phyloP scores from a whole-genome alignment of 768 basidiomycete species.

The Cyathus striatus region DNA sequence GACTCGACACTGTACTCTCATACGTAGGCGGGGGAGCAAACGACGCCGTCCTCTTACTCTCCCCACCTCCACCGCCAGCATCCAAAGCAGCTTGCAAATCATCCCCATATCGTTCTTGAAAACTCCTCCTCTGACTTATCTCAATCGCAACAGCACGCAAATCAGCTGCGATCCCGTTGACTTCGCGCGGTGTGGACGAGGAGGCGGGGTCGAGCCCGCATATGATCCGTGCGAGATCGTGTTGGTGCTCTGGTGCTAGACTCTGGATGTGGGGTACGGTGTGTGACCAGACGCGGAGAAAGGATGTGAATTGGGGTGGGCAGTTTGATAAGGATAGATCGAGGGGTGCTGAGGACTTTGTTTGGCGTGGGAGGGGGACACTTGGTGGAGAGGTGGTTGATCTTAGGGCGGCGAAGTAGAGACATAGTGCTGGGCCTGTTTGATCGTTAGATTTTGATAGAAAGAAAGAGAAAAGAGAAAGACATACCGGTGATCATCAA shows the following conservation, averaged over 20 bases:
- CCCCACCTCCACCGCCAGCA: slow-evolving; percentile 34
- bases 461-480: background rate
- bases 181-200: slow-evolving; percentile 29
- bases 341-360: slow-evolving; percentile 41
- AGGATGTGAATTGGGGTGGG: slow-evolving; percentile 60
- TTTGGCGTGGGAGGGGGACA: slow-evolving; percentile 65
- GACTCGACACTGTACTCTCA: slow-evolving; percentile 25
- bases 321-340: slow-evolving; percentile 67
- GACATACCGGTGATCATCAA: slow-evolving; percentile 75
- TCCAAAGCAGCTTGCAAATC: slow-evolving; percentile 82
- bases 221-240: slow-evolving; percentile 79
- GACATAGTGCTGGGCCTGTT: slow-evolving; percentile 71
- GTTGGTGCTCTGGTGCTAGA: slow-evolving; percentile 60
- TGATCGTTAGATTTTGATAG: background rate
- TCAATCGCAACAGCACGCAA: slow-evolving; percentile 84
- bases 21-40: slow-evolving; percentile 74
- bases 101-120: slow-evolving; percentile 71
- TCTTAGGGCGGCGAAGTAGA: slow-evolving; percentile 81
- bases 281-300: slow-evolving; percentile 70
- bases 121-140: slow-evolving; percentile 77
- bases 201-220: slow-evolving; percentile 54
- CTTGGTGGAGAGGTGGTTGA: slow-evolving; percentile 74
- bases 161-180: slow-evolving; percentile 70
- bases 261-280: slow-evolving; percentile 61
- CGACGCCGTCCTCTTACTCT: slow-evolving; percentile 44